A percentile compares a stretch with the other conserved stretches of the same genome.
Conservation (phyloP, 73 alveolate species). For the Uronychia setigera region DNA sequence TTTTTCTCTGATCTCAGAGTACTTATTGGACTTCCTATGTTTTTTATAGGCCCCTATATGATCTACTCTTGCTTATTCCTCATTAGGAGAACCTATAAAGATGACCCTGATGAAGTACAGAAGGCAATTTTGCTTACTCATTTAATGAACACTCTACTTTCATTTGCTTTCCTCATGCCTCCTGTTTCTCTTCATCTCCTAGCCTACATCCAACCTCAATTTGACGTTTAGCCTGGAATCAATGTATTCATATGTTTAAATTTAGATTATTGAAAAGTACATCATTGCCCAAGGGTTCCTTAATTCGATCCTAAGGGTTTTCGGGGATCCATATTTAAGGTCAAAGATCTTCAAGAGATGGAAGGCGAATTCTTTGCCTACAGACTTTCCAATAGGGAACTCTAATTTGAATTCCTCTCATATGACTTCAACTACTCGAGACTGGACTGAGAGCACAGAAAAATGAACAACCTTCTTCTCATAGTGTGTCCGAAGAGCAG, state of each 20-base stretch:
- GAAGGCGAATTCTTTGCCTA: background rate
- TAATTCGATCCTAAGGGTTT: background rate
- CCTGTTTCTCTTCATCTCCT: background rate
- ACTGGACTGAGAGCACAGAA: background rate
- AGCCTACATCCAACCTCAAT: background rate
- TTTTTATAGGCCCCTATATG: background rate
- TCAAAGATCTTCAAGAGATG: background rate
- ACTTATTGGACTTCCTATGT: background rate
- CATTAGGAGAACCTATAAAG: background rate
- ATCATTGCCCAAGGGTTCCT: background rate
- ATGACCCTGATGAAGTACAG: background rate
- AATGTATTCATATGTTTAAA: background rate
- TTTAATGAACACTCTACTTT: background rate
- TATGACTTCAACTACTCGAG: no score
- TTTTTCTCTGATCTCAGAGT: background rate
- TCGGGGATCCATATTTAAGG: background rate
- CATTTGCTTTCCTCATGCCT: background rate
- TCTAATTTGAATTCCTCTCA: background rate
- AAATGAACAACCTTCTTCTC: background rate
- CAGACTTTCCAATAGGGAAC: background rate
- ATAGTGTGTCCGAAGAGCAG: background rate
- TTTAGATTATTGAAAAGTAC: background rate
- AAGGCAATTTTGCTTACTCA: background rate
- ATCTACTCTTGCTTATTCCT: background rate
- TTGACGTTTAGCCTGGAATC: background rate